Evolutionary conservation across 306 rosid genomes (phyloP).

Genomic region (Lathyrus aphaca): DNA sequence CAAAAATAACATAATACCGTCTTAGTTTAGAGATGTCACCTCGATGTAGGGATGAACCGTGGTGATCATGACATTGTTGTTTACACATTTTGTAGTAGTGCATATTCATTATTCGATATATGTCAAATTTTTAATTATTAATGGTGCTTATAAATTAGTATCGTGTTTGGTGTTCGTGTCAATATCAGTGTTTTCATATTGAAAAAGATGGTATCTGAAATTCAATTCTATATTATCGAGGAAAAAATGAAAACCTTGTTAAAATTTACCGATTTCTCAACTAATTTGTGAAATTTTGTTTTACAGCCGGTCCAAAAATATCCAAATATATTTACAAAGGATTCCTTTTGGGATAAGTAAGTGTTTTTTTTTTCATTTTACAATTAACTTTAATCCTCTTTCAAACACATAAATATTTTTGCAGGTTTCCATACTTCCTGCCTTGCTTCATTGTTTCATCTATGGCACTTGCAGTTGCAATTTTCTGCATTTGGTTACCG

Average conservation of each 20-base stretch:
- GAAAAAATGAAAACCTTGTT: not conserved
- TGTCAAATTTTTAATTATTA: no score
- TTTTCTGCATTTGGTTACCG: slow-evolving; percentile 54
- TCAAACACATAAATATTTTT: slow-evolving; percentile 4
- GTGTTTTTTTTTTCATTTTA: slow-evolving; percentile 19
- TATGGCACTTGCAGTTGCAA: slow-evolving; percentile 38
- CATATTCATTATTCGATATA: no score
- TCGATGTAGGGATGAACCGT: no score
- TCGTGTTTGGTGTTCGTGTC: no score
- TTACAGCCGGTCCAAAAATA: slow-evolving; percentile 78
- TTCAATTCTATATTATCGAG: no score
- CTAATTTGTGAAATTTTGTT: slow-evolving; percentile 26
- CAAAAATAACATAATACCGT: no score
- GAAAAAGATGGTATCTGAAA: no score
- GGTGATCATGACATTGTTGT: no score
- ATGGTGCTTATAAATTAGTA: no score
- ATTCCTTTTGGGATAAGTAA: slow-evolving; percentile 81
- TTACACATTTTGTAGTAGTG: no score
- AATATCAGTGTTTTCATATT: no score
- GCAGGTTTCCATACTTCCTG: slow-evolving; percentile 52
- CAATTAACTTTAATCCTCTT: not conserved
- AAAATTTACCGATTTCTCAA: slow-evolving; percentile 4
- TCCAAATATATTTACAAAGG: slow-evolving; percentile 64
- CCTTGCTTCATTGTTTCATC: slow-evolving; percentile 47
- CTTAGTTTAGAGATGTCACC: no score